Percentiles rank a stretch among this genome's conserved stretches.
Conservation (phyloP, 352 stramenopile species). For the Phytophthora colocasiae region DNA sequence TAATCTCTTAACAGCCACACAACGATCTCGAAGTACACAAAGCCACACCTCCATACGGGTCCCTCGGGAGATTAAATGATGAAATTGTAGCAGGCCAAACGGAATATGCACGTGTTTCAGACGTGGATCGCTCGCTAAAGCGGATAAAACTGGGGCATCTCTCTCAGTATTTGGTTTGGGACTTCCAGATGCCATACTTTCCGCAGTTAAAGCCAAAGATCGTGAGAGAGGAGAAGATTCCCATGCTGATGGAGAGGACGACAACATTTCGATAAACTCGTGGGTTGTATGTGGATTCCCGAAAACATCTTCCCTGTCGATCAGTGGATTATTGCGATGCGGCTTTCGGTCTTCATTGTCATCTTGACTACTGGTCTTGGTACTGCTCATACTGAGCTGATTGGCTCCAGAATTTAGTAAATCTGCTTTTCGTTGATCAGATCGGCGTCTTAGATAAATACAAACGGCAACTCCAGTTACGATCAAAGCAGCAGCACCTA, state of each 20-base stretch:
- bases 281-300: constrained; percentile 13
- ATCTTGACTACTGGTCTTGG: neutral
- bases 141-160: constrained; percentile 20
- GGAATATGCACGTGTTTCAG: constrained; percentile 34
- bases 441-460: constrained; percentile 30
- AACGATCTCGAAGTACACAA: constrained; percentile 32
- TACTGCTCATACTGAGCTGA: constrained; percentile 7
- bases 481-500: constrained; percentile 23
- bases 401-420: constrained; percentile 11
- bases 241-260: constrained; percentile 10
- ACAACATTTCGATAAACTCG: constrained; percentile 22
- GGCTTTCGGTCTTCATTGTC: neutral
- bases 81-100: constrained; percentile 49
- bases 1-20: constrained; percentile 53
- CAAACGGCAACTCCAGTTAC: constrained; percentile 24
- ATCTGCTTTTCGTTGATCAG: constrained; percentile 3
- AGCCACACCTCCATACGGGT: constrained; percentile 45
- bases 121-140: constrained; percentile 31
- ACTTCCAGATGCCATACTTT: constrained; percentile 32
- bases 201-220: constrained; percentile 21
- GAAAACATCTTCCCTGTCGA: constrained; percentile 22
- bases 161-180: constrained; percentile 4
- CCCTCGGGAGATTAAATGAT: constrained; percentile 37
- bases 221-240: constrained; percentile 21
- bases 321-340: constrained; percentile 4